Evolutionary conservation across 208 protist species (phyloP).

Genomic region (Acanthamoeba culbertsoni): DNA sequence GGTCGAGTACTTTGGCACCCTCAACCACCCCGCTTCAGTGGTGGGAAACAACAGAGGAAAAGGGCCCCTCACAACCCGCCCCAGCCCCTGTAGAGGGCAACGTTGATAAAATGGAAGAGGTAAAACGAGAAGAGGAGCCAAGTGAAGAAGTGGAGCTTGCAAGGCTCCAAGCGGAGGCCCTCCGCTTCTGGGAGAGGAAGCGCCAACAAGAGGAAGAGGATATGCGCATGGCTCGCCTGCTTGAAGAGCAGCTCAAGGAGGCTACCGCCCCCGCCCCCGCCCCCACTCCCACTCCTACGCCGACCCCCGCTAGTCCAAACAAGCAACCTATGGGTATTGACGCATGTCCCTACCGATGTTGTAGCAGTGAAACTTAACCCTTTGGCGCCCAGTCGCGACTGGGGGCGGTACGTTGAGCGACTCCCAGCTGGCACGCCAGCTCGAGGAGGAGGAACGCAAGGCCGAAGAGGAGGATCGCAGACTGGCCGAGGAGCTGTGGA

Average conservation of each 20-base stretch:
- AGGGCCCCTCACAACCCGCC: too few species aligned
- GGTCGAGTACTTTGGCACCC: too few species aligned
- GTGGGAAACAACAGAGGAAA: too few species aligned
- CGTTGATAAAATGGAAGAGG: background rate
- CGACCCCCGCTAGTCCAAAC: background rate
- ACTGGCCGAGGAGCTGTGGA: slow-evolving; percentile 21
- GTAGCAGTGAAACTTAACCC: too few species aligned
- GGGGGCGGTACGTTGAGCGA: background rate
- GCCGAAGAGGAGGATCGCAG: background rate
- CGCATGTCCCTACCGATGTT: background rate
- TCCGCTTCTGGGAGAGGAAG: background rate
- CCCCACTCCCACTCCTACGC: background rate
- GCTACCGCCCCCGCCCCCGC: background rate
- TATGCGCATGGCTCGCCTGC: background rate
- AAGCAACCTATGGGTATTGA: background rate
- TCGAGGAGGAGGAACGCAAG: background rate
- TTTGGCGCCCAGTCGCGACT: too few species aligned
- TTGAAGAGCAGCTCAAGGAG: background rate
- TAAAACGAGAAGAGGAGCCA: background rate
- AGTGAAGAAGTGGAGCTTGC: slow-evolving; percentile 35
- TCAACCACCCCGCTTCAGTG: too few species aligned
- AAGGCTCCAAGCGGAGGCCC: background rate
- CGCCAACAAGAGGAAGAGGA: slow-evolving; percentile 39
- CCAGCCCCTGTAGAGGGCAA: background rate
- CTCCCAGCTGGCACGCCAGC: background rate